Evolutionary conservation across 805 yeast genomes (phyloP).

Genomic region (Pichia nanzhaoensis): DNA sequence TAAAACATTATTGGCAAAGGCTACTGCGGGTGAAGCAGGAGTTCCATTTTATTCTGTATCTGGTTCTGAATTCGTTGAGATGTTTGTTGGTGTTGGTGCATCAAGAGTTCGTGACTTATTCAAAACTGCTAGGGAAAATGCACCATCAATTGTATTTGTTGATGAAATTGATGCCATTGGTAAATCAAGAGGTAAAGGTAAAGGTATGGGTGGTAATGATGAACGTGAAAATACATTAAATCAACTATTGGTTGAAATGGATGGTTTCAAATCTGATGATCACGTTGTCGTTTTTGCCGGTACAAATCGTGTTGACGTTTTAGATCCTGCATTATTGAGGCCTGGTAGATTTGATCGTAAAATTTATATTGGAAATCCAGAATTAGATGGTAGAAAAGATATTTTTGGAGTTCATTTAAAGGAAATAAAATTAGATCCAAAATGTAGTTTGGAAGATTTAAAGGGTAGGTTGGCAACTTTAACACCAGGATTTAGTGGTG

Average conservation of each 20-base stretch:
- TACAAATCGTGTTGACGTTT: conserved; percentile 86
- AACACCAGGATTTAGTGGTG: conserved; percentile 95
- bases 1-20: conserved; percentile 86
- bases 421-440: conserved; percentile 45
- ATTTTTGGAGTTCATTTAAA: conserved; percentile 76
- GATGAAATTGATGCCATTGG: conserved; percentile 98
- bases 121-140: conserved; percentile 81
- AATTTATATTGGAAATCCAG: conserved; percentile 79
- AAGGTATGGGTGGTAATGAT: conserved; percentile 78
- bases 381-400: conserved; percentile 80
- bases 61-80: conserved; percentile 93
- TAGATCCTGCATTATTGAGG: conserved; percentile 84
- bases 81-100: conserved; percentile 97
- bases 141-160: conserved; percentile 85
- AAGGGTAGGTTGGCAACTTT: conserved; percentile 83
- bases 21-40: conserved; percentile 95
- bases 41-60: conserved; percentile 89
- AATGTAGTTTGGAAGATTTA: conserved; percentile 46
- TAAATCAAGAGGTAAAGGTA: conserved; percentile 66
- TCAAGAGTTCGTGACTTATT: conserved; percentile 89
- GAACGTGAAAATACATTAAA: conserved; percentile 91
- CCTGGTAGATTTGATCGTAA: conserved; percentile 96
- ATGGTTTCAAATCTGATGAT: conserved; percentile 82
- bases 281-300: conserved; percentile 94
- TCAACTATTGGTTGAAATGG: conserved; percentile 92